Evolutionary conservation across 129 eudicot genomes (phyloP).

Genomic region (Chrysanthemum makinoi): DNA sequence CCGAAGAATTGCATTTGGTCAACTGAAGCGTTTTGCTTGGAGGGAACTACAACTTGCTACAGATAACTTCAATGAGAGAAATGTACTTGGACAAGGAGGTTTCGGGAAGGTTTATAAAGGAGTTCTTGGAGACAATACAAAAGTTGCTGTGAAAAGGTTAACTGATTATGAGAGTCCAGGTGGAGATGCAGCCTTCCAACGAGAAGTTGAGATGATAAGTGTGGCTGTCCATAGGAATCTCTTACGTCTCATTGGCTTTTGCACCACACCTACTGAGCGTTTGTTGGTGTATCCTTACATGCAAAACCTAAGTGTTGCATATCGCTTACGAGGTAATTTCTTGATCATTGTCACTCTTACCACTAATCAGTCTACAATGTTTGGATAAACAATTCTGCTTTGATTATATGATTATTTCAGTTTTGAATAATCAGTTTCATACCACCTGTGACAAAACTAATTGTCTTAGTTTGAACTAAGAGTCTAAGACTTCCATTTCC

Average conservation of each 20-base stretch:
- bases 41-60: constrained; percentile 95
- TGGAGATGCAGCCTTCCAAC: constrained; percentile 92
- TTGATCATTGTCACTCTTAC: too few relatives aligned
- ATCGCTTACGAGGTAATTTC: constrained; percentile 77
- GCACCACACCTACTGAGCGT: constrained; percentile 96
- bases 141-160: constrained; percentile 93
- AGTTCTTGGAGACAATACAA: constrained; percentile 71
- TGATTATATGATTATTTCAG: too few relatives aligned
- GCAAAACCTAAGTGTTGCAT: constrained; percentile 98
- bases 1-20: constrained; percentile 91
- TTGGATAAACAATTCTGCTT: constrained; percentile 25
- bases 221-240: constrained; percentile 95
- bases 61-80: constrained; percentile 84
- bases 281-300: constrained; percentile 91
- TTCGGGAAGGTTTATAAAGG: constrained; percentile 99
- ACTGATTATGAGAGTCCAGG: constrained; percentile 92
- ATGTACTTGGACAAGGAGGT: constrained; percentile 98
- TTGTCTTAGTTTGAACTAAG: too few relatives aligned
- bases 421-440: too few relatives aligned
- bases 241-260: constrained; percentile 82
- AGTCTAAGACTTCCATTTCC: too few relatives aligned
- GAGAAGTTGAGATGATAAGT: constrained; percentile 99
- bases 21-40: constrained; percentile 86
- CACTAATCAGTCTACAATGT: too few relatives aligned
- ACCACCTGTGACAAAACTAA: too few relatives aligned